These are phyloP conservation scores for Dothidotthia symphoricarpi DNA, from an alignment of 2,329 filamentous ascomycete genomes.

Conservation along the genomic window DNA sequence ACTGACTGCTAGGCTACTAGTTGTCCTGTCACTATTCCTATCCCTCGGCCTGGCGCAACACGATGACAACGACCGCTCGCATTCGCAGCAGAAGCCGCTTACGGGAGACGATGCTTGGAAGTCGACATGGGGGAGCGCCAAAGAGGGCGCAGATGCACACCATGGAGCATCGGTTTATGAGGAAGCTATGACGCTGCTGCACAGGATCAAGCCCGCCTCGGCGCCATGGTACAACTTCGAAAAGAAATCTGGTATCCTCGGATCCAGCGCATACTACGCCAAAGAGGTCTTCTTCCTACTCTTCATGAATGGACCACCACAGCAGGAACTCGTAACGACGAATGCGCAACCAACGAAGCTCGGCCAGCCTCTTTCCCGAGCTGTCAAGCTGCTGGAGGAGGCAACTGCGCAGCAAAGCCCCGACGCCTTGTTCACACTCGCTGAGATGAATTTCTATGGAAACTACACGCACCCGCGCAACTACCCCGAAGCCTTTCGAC, in stretches of 20 bases:
- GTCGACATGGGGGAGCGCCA: conserved; percentile 20
- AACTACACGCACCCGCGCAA: conserved; percentile 86
- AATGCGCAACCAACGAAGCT: conserved; percentile 45
- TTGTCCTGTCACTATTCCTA: conserved; percentile 33
- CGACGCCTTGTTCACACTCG: conserved; percentile 85
- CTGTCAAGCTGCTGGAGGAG: conserved; percentile 58
- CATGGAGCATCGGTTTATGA: conserved; percentile 30
- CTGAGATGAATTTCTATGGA: conserved; percentile 94
- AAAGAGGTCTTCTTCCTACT: conserved; percentile 62
- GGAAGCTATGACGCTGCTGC: conserved; percentile 44
- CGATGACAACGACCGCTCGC: conserved; percentile 20
- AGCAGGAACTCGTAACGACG: conserved; percentile 45
- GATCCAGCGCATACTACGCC: conserved; percentile 59
- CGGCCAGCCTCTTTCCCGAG: conserved; percentile 54
- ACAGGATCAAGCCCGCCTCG: conserved; percentile 43
- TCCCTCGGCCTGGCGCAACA: conserved; percentile 26
- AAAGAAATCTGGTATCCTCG: conserved; percentile 59
- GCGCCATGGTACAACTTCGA: conserved; percentile 42
- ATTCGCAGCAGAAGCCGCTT: conserved; percentile 28
- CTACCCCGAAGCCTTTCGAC: conserved; percentile 72
- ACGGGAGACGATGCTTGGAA: conserved; percentile 16
- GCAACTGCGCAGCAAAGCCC: conserved; percentile 61
- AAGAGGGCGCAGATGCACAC: conserved; percentile 11
- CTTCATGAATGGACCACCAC: conserved; percentile 62
- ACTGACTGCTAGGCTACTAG: conserved; percentile 27